phyloP scores from a whole-genome alignment of 805 yeast genomes.

The Candida tibetensis region DNA sequence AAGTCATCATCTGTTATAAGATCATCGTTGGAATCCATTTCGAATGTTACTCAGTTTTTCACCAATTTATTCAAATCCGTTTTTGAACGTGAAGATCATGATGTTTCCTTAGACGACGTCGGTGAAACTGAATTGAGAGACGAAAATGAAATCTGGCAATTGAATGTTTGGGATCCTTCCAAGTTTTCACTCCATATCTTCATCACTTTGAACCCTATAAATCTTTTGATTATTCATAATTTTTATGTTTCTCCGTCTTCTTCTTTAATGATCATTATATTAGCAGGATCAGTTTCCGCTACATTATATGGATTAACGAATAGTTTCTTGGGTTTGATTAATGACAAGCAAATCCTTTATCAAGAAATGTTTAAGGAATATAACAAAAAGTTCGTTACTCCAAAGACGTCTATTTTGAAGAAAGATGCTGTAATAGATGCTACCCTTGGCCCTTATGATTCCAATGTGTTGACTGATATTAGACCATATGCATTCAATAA shows the following conservation, averaged over 20 bases:
- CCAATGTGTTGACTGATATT: slow-evolving; percentile 17
- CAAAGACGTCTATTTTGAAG: slow-evolving; percentile 47
- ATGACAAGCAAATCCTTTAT: slow-evolving; percentile 59
- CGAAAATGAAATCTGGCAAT: slow-evolving; percentile 46
- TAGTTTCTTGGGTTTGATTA: slow-evolving; percentile 47
- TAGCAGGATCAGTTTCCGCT: slow-evolving; percentile 9
- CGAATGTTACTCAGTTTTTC: slow-evolving; percentile 5
- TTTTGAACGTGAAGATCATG: slow-evolving; percentile 10
- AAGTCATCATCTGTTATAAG: slow-evolving; percentile 21
- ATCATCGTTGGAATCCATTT: slow-evolving; percentile 8
- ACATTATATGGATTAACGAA: slow-evolving; percentile 37
- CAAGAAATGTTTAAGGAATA: slow-evolving; percentile 64
- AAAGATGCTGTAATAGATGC: slow-evolving; percentile 66
- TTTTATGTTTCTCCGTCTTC: slow-evolving; percentile 16
- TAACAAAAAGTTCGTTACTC: slow-evolving; percentile 59
- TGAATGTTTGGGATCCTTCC: slow-evolving; percentile 68
- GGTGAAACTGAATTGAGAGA: slow-evolving; percentile 9
- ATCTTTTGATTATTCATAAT: slow-evolving; percentile 36
- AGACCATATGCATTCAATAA: slow-evolving; percentile 29
- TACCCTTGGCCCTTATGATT: slow-evolving; percentile 35
- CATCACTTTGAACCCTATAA: slow-evolving; percentile 59
- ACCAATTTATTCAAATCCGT: slow-evolving; percentile 3
- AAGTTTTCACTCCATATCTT: slow-evolving; percentile 51
- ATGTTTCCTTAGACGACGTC: slow-evolving; percentile 9
- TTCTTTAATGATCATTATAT: slow-evolving; percentile 17